Conservation (phyloP, 2,329 filamentous ascomycete genomes). For the Pyrenophora teres region DNA sequence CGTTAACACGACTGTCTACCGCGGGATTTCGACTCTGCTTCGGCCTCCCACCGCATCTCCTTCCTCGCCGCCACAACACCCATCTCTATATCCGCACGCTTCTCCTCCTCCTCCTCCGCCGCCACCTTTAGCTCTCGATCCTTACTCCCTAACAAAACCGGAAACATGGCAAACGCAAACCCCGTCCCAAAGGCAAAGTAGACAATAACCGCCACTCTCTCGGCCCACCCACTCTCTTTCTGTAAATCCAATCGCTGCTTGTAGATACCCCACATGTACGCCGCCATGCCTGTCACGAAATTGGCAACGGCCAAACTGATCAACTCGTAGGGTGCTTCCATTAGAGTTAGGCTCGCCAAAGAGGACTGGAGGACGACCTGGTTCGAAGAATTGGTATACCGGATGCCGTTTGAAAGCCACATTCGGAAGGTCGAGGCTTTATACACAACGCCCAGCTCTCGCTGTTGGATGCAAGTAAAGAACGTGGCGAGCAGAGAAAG, state of each 20-base stretch:
- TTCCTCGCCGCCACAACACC: background rate
- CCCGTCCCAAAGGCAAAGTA: constrained; percentile 12
- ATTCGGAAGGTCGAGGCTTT: constrained; percentile 11
- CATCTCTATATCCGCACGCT: background rate
- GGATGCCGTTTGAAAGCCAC: constrained; percentile 25
- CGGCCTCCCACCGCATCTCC: background rate
- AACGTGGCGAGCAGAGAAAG: constrained; percentile 23
- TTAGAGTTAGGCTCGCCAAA: constrained; percentile 15
- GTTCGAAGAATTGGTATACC: constrained; percentile 3
- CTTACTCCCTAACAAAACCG: constrained; percentile 11
- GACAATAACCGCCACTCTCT: constrained; percentile 5
- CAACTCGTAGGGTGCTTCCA: constrained; percentile 27
- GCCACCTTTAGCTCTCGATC: background rate
- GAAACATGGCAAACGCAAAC: constrained; percentile 17
- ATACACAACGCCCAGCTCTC: constrained; percentile 16
- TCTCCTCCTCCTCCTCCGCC: background rate
- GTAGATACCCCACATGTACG: constrained; percentile 23
- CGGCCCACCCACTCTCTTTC: background rate
- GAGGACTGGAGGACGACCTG: constrained; percentile 18
- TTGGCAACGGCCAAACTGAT: constrained; percentile 18
- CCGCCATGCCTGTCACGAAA: constrained; percentile 20
- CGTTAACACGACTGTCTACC: no score
- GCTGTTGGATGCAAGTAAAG: constrained; percentile 27
- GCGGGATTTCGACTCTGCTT: background rate
- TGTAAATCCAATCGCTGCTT: constrained; percentile 4